A percentile compares a stretch with the other conserved stretches of the same genome.
Conservation (phyloP, 257 asterid species). For the Anisodus tanguticus region DNA sequence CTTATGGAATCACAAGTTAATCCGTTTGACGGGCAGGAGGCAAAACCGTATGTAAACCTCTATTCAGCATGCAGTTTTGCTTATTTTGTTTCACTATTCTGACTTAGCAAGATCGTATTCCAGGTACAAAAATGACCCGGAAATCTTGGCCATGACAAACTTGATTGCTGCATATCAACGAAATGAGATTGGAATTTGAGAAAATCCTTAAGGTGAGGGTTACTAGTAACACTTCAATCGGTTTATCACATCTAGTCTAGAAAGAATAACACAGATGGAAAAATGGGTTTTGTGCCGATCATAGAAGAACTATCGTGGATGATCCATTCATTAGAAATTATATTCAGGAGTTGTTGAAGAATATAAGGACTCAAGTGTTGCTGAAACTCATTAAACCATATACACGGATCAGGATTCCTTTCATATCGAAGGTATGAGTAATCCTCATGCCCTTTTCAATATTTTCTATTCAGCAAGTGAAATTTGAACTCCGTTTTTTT, state of each 20-base stretch:
- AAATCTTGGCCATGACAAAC: conserved; percentile 96
- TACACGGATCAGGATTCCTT: conserved; percentile 90
- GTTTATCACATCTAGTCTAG: background rate
- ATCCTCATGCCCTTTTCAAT: background rate
- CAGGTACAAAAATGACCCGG: conserved; percentile 94
- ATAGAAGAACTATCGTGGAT: conserved; percentile 96
- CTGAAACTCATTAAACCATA: conserved; percentile 96
- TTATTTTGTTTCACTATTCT: conserved; percentile 9
- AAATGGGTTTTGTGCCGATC: conserved; percentile 53
- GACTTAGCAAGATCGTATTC: background rate
- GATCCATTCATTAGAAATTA: conserved; percentile 93
- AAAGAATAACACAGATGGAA: conserved; percentile 23
- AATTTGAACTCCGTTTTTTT: background rate
- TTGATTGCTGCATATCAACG: conserved; percentile 95
- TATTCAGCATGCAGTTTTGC: background rate
- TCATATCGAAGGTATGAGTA: conserved; percentile 78
- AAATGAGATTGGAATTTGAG: conserved; percentile 93
- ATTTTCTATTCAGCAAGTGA: background rate
- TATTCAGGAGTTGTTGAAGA: conserved; percentile 94
- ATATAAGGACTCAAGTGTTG: conserved; percentile 94
- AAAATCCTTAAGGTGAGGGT: conserved; percentile 80
- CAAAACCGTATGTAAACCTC: conserved; percentile 80
- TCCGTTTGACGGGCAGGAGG: conserved; percentile 98
- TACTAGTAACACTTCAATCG: background rate
- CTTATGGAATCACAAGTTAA: conserved; percentile 98